phyloP scores from a whole-genome alignment of 108 stramenopile genomes.

The Seminavis robusta region DNA sequence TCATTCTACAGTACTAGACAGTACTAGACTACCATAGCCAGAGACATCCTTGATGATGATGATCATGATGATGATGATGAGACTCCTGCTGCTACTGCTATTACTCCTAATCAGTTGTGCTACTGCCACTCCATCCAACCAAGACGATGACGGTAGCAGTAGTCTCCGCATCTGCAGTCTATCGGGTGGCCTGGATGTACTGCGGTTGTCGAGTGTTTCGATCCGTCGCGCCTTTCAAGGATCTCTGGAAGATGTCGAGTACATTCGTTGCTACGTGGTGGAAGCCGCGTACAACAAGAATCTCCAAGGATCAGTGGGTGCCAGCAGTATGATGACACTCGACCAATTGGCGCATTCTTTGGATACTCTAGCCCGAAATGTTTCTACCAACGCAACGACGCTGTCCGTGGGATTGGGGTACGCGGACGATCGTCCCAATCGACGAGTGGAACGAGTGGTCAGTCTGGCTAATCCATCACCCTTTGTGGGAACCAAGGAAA shows the following conservation, averaged over 20 bases:
- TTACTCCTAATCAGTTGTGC: too few relatives aligned
- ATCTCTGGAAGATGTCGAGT: conserved; percentile 27
- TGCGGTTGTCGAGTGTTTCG: conserved; percentile 1
- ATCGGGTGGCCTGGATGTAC: conserved; percentile 19
- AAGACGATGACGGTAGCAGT: too few relatives aligned
- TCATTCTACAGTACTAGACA: too few relatives aligned
- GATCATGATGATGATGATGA: too few relatives aligned
- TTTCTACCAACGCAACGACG: conserved; percentile 4
- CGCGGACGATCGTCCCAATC: conserved; percentile 21
- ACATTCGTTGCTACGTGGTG: conserved; percentile 17
- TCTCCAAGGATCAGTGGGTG: too few relatives aligned
- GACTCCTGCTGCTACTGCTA: too few relatives aligned
- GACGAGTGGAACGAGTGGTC: conserved; percentile 8
- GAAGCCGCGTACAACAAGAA: conserved; percentile 10
- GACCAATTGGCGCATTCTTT: not conserved
- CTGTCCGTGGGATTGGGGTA: conserved; percentile 17
- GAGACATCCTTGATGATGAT: too few relatives aligned
- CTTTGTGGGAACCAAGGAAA: conserved; percentile 1
- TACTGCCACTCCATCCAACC: too few relatives aligned
- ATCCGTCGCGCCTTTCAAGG: conserved; percentile 15
- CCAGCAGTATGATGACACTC: conserved; percentile 3
- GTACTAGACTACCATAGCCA: too few relatives aligned
- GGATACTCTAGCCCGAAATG: conserved; percentile 9
- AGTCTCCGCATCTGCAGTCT: conserved; percentile 19
- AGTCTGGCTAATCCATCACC: not conserved